Percentiles rank a stretch among this genome's conserved stretches.
These are phyloP conservation scores for Gloeophyllum trabeum DNA, from an alignment of 768 basidiomycete genomes.

Conservation along the genomic window DNA sequence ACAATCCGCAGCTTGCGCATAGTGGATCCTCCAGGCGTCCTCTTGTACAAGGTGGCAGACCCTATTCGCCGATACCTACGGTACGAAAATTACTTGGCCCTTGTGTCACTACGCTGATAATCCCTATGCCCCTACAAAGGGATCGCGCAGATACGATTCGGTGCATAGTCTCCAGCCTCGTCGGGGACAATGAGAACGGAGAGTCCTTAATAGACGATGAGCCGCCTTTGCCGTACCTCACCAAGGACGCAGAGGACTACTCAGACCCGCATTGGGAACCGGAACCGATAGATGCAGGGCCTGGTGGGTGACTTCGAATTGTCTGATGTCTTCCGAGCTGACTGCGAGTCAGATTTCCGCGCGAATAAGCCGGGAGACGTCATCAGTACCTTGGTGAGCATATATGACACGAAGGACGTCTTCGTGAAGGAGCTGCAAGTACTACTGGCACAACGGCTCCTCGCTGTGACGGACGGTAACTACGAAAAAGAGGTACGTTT, in stretches of 20 bases:
- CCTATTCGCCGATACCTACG: conserved; percentile 85
- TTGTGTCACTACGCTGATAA: conserved; percentile 1
- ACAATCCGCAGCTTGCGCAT: conserved; percentile 87
- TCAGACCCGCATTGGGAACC: conserved; percentile 91
- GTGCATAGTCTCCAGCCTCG: conserved; percentile 83
- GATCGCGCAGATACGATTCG: conserved; percentile 89
- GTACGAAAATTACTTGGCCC: conserved; percentile 33
- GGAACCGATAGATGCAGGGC: conserved; percentile 93
- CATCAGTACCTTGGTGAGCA: conserved; percentile 92
- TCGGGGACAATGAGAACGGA: conserved; percentile 74
- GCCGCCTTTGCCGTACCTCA: conserved; percentile 64
- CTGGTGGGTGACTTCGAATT: conserved; percentile 37
- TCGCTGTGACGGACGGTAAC: conserved; percentile 72
- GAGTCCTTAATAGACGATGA: conserved; percentile 84
- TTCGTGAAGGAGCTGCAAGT: conserved; percentile 95
- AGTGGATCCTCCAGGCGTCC: conserved; percentile 85
- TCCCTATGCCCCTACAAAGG: conserved; percentile 23
- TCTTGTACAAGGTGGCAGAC: conserved; percentile 89
- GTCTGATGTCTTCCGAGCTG: neutral
- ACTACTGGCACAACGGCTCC: conserved; percentile 75
- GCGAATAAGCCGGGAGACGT: conserved; percentile 88
- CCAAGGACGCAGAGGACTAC: conserved; percentile 75
- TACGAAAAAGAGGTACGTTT: conserved; percentile 51
- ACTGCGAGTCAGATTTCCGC: conserved; percentile 67
- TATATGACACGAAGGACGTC: conserved; percentile 94